Evolutionary conservation across 2,329 filamentous ascomycete genomes (phyloP).

Genomic region (Cercospora sp.): DNA sequence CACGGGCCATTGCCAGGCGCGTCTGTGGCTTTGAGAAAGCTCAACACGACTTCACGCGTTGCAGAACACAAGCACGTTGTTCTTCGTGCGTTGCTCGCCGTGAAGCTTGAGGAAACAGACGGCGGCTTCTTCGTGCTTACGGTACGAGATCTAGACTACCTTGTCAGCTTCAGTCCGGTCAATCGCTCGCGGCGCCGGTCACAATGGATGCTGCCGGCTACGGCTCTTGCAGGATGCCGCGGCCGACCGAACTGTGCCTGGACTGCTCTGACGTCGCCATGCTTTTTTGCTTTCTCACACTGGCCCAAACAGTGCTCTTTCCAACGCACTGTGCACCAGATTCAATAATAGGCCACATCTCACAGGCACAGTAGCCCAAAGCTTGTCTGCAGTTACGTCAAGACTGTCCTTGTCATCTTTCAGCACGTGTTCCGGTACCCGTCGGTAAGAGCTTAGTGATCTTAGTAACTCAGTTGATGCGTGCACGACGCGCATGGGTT

Average conservation of each 20-base stretch:
- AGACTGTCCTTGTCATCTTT: not conserved
- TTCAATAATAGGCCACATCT: not conserved
- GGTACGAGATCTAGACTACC: not conserved
- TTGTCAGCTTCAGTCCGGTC: not conserved
- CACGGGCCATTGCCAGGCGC: not conserved
- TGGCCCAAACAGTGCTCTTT: not conserved
- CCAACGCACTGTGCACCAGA: not conserved
- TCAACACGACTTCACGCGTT: not conserved
- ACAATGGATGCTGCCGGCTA: slow-evolving; percentile 1
- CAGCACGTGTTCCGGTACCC: not conserved
- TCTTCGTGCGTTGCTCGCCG: not conserved
- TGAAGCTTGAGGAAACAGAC: not conserved
- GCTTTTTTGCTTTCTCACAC: not conserved
- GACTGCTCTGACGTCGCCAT: not conserved
- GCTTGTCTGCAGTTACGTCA: not conserved
- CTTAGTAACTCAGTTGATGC: not conserved
- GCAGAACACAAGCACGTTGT: not conserved
- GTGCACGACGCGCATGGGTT: not conserved
- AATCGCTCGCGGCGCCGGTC: not conserved
- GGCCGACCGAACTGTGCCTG: not conserved
- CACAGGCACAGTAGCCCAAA: not conserved
- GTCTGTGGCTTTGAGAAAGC: not conserved
- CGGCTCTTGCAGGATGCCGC: slow-evolving; percentile 4
- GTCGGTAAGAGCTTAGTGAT: not conserved
- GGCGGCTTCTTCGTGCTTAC: not conserved